Evolutionary conservation across 2,329 filamentous ascomycete genomes (phyloP).

Genomic region (Bipolaris victoriae): DNA sequence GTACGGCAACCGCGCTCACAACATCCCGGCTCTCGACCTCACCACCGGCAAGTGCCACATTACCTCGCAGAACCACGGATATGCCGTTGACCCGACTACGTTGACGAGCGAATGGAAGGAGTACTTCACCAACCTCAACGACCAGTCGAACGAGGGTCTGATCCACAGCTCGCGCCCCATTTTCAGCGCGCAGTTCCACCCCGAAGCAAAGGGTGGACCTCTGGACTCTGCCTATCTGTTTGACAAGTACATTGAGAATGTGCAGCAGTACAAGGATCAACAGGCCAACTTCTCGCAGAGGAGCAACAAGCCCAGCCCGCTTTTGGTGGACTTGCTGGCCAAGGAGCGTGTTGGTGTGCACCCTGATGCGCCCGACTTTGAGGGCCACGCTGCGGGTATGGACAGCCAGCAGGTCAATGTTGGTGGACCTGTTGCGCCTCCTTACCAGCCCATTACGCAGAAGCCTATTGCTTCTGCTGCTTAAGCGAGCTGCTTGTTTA

Average conservation of each 20-base stretch:
- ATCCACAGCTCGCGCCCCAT: slow-evolving; percentile 96
- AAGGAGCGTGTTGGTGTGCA: slow-evolving; percentile 92
- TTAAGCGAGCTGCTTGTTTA: slow-evolving; percentile 12
- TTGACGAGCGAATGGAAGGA: slow-evolving; percentile 90
- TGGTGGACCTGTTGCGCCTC: slow-evolving; percentile 36
- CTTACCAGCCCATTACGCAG: slow-evolving; percentile 41
- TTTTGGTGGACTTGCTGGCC: slow-evolving; percentile 87
- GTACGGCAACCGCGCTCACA: slow-evolving; percentile 98
- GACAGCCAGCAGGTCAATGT: slow-evolving; percentile 38
- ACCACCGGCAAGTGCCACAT: slow-evolving; percentile 98
- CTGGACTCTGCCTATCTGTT: slow-evolving; percentile 96
- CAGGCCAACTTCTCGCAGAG: slow-evolving; percentile 75
- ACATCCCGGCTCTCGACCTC: slow-evolving; percentile 93
- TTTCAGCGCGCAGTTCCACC: slow-evolving; percentile 98
- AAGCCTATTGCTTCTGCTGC: slow-evolving; percentile 42
- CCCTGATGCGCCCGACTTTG: slow-evolving; percentile 48
- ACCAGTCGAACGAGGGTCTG: slow-evolving; percentile 96
- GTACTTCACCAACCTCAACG: slow-evolving; percentile 98
- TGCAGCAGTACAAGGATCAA: slow-evolving; percentile 85
- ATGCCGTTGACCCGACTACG: slow-evolving; percentile 86
- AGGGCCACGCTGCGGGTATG: slow-evolving; percentile 37
- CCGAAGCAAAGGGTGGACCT: slow-evolving; percentile 95
- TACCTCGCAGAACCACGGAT: slow-evolving; percentile 97
- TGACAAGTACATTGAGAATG: slow-evolving; percentile 92
- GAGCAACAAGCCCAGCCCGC: slow-evolving; percentile 84